Conservation (phyloP, 805 yeast species). For the Candida sanyiensis region DNA sequence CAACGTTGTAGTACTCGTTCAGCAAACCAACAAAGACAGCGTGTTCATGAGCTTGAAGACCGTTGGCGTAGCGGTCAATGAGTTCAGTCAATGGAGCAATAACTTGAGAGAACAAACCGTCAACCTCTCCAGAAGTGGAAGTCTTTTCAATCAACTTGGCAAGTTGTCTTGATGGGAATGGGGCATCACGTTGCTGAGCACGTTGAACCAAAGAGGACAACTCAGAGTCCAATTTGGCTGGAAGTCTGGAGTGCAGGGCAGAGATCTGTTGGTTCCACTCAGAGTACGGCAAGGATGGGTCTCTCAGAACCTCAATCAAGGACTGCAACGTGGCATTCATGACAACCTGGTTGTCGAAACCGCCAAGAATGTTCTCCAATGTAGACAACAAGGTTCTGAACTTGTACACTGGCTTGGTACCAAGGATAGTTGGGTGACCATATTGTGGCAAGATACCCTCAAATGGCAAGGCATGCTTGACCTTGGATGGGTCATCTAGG, state of each 20-base stretch:
- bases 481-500: conserved; percentile 94
- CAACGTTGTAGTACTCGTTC: conserved; percentile 70
- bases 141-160: conserved; percentile 65
- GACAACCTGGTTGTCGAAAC: conserved; percentile 93
- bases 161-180: conserved; percentile 90
- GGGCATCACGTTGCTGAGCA: conserved; percentile 57
- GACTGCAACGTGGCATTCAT: conserved; percentile 77
- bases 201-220: conserved; percentile 64
- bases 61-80: conserved; percentile 64
- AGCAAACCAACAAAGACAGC: conserved; percentile 63
- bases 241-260: conserved; percentile 88
- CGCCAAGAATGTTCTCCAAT: conserved; percentile 74
- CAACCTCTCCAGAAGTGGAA: conserved; percentile 44
- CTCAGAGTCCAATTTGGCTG: conserved; percentile 65
- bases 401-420: conserved; percentile 77
- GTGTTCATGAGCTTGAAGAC: conserved; percentile 81
- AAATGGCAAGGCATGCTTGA: conserved; percentile 91
- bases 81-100: conserved; percentile 71
- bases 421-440: conserved; percentile 78
- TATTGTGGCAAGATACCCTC: conserved; percentile 89
- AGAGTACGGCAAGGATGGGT: conserved; percentile 82
- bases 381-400: conserved; percentile 54
- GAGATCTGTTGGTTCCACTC: conserved; percentile 86
- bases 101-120: conserved; percentile 47
- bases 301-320: conserved; percentile 65